Percentiles rank a stretch among this genome's conserved stretches.
phyloP scores from a whole-genome alignment of 768 basidiomycete genomes.

The Trametes maxima region DNA sequence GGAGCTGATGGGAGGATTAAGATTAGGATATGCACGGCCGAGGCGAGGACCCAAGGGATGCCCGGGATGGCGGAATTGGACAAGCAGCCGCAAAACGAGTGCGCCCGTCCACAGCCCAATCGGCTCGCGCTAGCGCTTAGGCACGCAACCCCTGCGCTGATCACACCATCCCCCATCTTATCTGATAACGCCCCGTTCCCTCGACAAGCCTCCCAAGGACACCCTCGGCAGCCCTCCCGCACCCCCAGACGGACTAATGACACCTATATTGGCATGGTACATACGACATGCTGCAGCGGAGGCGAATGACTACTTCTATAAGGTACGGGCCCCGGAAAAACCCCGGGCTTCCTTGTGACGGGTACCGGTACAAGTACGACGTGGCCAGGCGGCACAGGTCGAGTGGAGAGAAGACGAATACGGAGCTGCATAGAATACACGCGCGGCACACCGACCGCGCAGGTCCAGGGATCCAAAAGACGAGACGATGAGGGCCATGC shows the following conservation, averaged over 20 bases:
- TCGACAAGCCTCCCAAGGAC: background rate
- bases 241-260: background rate
- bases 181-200: conserved; percentile 12
- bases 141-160: conserved; percentile 8
- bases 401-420: background rate
- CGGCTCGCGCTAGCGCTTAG: too few species aligned
- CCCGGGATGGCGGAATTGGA: background rate
- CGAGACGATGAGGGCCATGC: background rate
- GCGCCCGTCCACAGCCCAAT: too few species aligned
- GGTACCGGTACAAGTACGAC: background rate
- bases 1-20: conserved; percentile 3
- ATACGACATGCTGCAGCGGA: background rate
- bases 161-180: conserved; percentile 15
- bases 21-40: conserved; percentile 1
- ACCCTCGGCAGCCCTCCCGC: too few species aligned
- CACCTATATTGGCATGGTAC: background rate
- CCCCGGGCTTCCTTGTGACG: conserved; percentile 3
- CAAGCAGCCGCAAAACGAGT: background rate
- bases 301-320: background rate
- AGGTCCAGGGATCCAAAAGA: background rate
- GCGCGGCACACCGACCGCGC: background rate
- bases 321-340: background rate
- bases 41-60: background rate
- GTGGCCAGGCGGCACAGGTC: background rate
- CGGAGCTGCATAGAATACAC: background rate